Conservation (phyloP, 75 land plant species). For the Isoetes taiwanensis region DNA sequence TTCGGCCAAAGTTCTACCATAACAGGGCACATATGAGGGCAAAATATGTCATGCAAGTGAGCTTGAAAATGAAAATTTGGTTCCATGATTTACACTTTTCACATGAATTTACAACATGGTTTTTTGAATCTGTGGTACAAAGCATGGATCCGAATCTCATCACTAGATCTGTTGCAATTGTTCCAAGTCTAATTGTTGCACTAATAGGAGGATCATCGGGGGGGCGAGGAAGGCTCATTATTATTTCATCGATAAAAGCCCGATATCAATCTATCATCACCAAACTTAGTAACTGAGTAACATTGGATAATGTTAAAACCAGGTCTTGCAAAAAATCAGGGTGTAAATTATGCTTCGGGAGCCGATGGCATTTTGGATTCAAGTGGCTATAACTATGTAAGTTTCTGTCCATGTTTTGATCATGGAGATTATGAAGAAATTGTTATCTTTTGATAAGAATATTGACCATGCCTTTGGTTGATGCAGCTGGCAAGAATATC, state of each 20-base stretch:
- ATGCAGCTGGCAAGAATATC: too few species aligned
- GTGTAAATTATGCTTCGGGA: constrained; percentile 32
- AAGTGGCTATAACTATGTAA: constrained; percentile 21
- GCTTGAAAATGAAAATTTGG: not conserved
- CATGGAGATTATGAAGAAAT: too few species aligned
- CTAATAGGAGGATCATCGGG: not conserved
- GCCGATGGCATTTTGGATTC: constrained; percentile 26
- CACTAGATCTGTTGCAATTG: not conserved
- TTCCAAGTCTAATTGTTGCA: constrained; percentile 5
- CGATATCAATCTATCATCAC: not conserved
- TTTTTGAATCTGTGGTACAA: not conserved
- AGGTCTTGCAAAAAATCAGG: constrained; percentile 14
- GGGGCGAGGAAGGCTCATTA: not conserved
- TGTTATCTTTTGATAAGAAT: too few species aligned
- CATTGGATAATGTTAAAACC: not conserved
- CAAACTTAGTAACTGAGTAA: not conserved
- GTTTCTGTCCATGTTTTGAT: too few species aligned
- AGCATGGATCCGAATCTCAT: constrained; percentile 3
- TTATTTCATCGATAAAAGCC: not conserved
- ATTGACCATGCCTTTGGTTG: too few species aligned
- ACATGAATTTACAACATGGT: not conserved
- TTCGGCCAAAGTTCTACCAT: not conserved
- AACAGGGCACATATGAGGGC: not conserved
- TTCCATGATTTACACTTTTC: not conserved
- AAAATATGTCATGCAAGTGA: constrained; percentile 4